Conservation (phyloP, 176 grass and related monocot genomes). For the Saccharum officinarum region DNA sequence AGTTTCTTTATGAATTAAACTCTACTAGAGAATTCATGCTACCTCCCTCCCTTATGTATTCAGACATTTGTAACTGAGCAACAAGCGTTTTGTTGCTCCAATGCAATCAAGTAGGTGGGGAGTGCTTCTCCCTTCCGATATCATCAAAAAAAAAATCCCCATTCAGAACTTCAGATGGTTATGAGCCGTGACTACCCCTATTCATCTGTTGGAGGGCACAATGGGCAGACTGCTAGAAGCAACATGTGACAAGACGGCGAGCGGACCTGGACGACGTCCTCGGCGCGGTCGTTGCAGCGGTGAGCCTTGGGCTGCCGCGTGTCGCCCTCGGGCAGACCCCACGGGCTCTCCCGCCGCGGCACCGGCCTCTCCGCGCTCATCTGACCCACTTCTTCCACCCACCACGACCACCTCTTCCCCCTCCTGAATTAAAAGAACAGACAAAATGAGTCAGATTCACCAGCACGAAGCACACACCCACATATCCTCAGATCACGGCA, state of each 20-base stretch:
- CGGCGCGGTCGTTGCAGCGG: slow-evolving; percentile 86
- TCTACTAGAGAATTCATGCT: too few species aligned
- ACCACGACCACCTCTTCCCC: background rate
- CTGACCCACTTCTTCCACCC: background rate
- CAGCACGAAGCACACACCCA: background rate
- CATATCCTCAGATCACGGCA: background rate
- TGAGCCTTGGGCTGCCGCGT: slow-evolving; percentile 77
- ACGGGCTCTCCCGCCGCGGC: slow-evolving; percentile 78
- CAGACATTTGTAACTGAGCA: too few species aligned
- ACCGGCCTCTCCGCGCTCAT: slow-evolving; percentile 73
- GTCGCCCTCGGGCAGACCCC: slow-evolving; percentile 90
- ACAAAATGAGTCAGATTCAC: slow-evolving; percentile 35
- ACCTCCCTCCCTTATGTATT: too few species aligned
- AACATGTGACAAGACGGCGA: background rate
- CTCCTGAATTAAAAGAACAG: background rate
- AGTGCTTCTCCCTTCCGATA: too few species aligned
- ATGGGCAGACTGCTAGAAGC: background rate
- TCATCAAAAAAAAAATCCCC: background rate
- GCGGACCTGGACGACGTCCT: slow-evolving; percentile 83
- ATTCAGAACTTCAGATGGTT: background rate
- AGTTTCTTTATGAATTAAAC: too few species aligned
- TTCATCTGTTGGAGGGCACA: background rate
- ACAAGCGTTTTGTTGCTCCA: too few species aligned
- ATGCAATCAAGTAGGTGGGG: too few species aligned
- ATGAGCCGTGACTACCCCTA: background rate